Percentiles rank a stretch among this genome's conserved stretches.
These are phyloP conservation scores for Phaeophleospora eucalypticola DNA, from an alignment of 2,329 filamentous ascomycete genomes.

Conservation along the genomic window DNA sequence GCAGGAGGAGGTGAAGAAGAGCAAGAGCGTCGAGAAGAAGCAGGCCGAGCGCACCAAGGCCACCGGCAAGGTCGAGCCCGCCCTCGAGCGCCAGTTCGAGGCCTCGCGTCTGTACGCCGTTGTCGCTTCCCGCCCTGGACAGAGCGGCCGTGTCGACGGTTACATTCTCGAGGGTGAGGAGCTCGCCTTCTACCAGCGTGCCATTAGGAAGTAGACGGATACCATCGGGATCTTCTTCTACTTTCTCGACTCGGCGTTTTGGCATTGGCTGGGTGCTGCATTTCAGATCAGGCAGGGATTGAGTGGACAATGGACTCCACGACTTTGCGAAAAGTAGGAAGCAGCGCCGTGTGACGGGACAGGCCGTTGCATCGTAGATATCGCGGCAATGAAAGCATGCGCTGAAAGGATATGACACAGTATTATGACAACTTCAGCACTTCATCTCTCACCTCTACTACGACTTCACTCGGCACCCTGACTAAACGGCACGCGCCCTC, in stretches of 20 bases:
- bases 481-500: no score
- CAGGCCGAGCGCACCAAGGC: constrained; percentile 79
- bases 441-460: no score
- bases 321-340: constrained; percentile 11
- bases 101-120: constrained; percentile 95
- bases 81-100: constrained; percentile 98
- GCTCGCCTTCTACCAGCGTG: constrained; percentile 99
- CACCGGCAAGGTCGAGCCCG: constrained; percentile 84
- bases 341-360: constrained; percentile 9
- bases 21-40: constrained; percentile 94
- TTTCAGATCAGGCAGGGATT: constrained; percentile 15
- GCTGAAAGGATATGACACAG: constrained; percentile 1
- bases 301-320: constrained; percentile 17
- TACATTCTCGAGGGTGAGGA: constrained; percentile 99
- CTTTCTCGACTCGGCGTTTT: constrained; percentile 19
- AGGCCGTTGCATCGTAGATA: constrained; percentile 10
- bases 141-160: constrained; percentile 93
- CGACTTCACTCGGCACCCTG: no score
- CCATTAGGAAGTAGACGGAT: constrained; percentile 89
- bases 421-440: neutral
- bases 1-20: constrained; percentile 78
- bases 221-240: constrained; percentile 9
- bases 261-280: constrained; percentile 23
- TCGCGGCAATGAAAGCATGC: constrained; percentile 10
- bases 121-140: constrained; percentile 86